Evolutionary conservation across 177 flowering plant species (phyloP).

Genomic region (Tripterygium wilfordii): DNA sequence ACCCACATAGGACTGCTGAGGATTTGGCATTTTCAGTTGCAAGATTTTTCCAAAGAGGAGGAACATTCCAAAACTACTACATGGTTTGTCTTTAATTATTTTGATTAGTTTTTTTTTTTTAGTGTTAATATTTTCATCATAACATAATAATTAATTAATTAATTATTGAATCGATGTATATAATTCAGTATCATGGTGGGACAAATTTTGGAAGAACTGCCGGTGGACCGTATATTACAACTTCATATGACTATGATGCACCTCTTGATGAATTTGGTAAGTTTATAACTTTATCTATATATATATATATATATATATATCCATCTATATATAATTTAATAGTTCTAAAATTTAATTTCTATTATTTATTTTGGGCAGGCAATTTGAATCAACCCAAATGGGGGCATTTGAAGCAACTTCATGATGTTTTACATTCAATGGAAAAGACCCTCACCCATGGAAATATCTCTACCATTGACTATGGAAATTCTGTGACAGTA

Average conservation of each 20-base stretch:
- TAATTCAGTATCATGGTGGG: conserved; percentile 57
- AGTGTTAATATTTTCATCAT: not conserved
- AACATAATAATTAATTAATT: not conserved
- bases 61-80: conserved; percentile 65
- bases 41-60: conserved; percentile 60
- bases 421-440: conserved; percentile 31
- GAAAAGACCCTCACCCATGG: conserved; percentile 48
- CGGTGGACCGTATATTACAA: conserved; percentile 71
- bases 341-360: too few species aligned
- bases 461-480: conserved; percentile 4
- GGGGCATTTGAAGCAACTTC: conserved; percentile 65
- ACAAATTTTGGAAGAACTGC: conserved; percentile 69
- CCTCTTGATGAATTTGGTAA: conserved; percentile 72
- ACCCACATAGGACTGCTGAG: conserved; percentile 59
- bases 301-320: too few species aligned
- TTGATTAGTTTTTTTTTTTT: not conserved
- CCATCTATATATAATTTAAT: too few species aligned
- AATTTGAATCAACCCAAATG: conserved; percentile 41
- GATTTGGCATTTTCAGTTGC: conserved; percentile 75
- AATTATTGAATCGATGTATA: too few species aligned
- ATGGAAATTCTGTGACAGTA: conserved; percentile 31
- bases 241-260: conserved; percentile 67
- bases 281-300: too few species aligned
- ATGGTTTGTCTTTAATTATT: conserved; percentile 34
- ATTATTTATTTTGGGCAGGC: conserved; percentile 27